phyloP scores from a whole-genome alignment of 2,329 filamentous ascomycete genomes.

The Coniella vitis region DNA sequence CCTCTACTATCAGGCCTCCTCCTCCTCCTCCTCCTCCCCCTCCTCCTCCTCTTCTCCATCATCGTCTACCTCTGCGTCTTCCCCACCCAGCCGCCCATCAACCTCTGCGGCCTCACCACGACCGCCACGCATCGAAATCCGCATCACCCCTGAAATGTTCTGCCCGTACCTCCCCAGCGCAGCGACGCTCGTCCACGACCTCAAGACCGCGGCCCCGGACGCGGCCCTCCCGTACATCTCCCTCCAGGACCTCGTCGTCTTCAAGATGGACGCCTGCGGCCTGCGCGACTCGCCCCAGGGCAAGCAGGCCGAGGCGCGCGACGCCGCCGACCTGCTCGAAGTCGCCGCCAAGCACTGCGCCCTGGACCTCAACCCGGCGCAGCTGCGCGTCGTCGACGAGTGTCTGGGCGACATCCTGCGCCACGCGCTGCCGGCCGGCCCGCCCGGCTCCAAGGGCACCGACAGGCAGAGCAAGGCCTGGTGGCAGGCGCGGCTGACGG shows the following conservation, averaged over 20 bases:
- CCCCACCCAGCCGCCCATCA: too few relatives aligned
- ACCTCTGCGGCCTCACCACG: too few relatives aligned
- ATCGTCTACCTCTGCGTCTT: background rate
- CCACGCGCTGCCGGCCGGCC: background rate
- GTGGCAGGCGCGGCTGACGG: constrained; percentile 15
- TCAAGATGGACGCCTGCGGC: constrained; percentile 16
- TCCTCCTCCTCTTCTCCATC: constrained; percentile 1
- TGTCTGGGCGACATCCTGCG: constrained; percentile 12
- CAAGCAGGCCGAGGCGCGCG: constrained; percentile 13
- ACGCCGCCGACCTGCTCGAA: constrained; percentile 13
- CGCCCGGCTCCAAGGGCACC: too few relatives aligned
- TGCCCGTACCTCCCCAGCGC: constrained; percentile 14
- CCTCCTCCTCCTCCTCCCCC: background rate
- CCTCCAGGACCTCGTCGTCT: constrained; percentile 13
- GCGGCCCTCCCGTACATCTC: constrained; percentile 13
- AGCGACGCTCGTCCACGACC: constrained; percentile 10
- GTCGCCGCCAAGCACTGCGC: constrained; percentile 14
- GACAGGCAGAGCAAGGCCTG: constrained; percentile 14
- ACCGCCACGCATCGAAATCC: constrained; percentile 10
- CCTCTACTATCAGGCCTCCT: constrained; percentile 15
- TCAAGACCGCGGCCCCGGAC: constrained; percentile 2
- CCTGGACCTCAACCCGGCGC: constrained; percentile 12
- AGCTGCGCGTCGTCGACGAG: constrained; percentile 11
- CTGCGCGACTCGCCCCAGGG: constrained; percentile 11
- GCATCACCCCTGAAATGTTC: constrained; percentile 16